phyloP scores from a whole-genome alignment of 768 basidiomycete species.

The Boletus rubropictus region DNA sequence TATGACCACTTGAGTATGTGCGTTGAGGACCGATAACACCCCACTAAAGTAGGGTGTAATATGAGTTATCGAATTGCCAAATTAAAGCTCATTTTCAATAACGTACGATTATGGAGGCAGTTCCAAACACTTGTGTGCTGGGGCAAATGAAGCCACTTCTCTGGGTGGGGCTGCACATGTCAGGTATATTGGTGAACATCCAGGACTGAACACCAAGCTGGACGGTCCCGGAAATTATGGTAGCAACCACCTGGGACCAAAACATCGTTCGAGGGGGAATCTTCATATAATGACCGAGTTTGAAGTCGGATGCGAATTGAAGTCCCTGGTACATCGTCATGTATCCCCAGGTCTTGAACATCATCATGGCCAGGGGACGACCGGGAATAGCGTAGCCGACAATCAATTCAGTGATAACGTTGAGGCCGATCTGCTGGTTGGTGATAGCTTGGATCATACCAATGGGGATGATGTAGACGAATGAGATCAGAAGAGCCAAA shows the following conservation, averaged over 20 bases:
- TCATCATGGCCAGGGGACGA: slow-evolving; percentile 71
- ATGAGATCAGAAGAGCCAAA: slow-evolving; percentile 38
- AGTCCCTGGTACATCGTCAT: slow-evolving; percentile 61
- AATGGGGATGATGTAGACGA: slow-evolving; percentile 69
- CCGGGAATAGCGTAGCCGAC: slow-evolving; percentile 55
- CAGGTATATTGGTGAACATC: slow-evolving; percentile 41
- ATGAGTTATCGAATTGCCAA: not conserved
- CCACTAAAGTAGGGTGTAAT: slow-evolving; percentile 33
- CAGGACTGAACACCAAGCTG: slow-evolving; percentile 63
- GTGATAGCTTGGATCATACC: slow-evolving; percentile 77
- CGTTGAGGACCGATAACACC: slow-evolving; percentile 79
- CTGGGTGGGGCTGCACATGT: slow-evolving; percentile 27
- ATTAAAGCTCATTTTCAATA: not conserved
- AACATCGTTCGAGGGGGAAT: slow-evolving; percentile 65
- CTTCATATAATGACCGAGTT: slow-evolving; percentile 72
- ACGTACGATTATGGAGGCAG: slow-evolving; percentile 48
- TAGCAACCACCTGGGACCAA: slow-evolving; percentile 60
- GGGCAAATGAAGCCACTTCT: slow-evolving; percentile 27
- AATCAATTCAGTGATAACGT: slow-evolving; percentile 70
- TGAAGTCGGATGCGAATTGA: slow-evolving; percentile 68
- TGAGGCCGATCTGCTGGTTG: slow-evolving; percentile 66
- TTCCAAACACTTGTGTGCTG: slow-evolving; percentile 42
- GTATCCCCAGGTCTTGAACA: slow-evolving; percentile 71
- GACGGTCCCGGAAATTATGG: slow-evolving; percentile 55
- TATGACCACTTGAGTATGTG: slow-evolving; percentile 63